phyloP scores from a whole-genome alignment of 805 yeast genomes.

The Yamadazyma kitorensis region DNA sequence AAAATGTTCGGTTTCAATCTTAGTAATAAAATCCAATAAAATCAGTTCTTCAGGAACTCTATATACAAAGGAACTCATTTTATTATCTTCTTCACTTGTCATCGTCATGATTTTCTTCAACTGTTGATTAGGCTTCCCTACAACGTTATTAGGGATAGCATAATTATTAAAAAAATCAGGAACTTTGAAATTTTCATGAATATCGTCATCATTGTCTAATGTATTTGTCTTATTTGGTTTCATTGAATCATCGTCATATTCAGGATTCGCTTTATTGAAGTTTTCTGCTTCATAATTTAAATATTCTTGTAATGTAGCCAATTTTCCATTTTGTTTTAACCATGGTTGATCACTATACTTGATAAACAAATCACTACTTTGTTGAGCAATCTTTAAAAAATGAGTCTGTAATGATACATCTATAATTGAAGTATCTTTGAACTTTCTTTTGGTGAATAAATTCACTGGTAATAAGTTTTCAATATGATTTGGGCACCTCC shows the following conservation, averaged over 20 bases:
- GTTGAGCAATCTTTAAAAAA: slow-evolving; percentile 28
- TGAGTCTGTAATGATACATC: slow-evolving; percentile 47
- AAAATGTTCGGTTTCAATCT: slow-evolving; percentile 38
- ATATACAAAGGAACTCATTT: slow-evolving; percentile 47
- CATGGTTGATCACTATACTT: slow-evolving; percentile 35
- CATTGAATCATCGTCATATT: slow-evolving; percentile 8
- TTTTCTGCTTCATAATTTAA: slow-evolving; percentile 24
- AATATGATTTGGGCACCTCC: slow-evolving; percentile 91
- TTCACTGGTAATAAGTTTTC: slow-evolving; percentile 46
- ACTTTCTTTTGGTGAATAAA: slow-evolving; percentile 39
- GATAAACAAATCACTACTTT: slow-evolving; percentile 26
- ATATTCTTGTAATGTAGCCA: slow-evolving; percentile 28
- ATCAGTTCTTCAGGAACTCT: slow-evolving; percentile 67
- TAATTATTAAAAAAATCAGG: slow-evolving; percentile 31
- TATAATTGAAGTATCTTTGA: slow-evolving; percentile 48
- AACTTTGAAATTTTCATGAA: slow-evolving; percentile 21
- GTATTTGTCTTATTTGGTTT: slow-evolving; percentile 8
- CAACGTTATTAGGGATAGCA: slow-evolving; percentile 18
- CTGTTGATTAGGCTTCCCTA: slow-evolving; percentile 17
- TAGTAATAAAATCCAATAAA: slow-evolving; percentile 63
- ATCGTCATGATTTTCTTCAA: slow-evolving; percentile 19
- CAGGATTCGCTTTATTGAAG: slow-evolving; percentile 16
- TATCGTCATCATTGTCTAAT: slow-evolving; percentile 15
- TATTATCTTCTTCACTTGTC: slow-evolving; percentile 13
- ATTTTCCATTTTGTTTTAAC: slow-evolving; percentile 16